These are phyloP conservation scores for Lentinus polychrous DNA, from an alignment of 1,284 basidiomycete species.

Conservation along the genomic window DNA sequence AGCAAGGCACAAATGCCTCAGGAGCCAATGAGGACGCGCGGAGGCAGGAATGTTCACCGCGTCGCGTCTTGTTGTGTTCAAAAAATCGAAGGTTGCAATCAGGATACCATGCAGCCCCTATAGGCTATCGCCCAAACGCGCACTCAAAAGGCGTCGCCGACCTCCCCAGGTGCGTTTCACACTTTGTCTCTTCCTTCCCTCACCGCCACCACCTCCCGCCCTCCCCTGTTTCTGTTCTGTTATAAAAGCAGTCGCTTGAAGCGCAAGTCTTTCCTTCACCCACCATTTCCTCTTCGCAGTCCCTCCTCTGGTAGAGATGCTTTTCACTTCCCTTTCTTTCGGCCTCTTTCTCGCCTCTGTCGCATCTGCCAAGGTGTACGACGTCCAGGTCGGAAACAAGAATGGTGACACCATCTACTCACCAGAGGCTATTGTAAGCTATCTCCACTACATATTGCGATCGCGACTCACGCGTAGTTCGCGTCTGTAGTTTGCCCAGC, in stretches of 20 bases:
- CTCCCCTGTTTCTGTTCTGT: constrained; percentile 2
- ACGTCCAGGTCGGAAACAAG: constrained; percentile 48
- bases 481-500: constrained; percentile 32
- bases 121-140: too few relatives aligned
- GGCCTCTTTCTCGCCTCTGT: constrained; percentile 41
- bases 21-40: too few relatives aligned
- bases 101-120: too few relatives aligned
- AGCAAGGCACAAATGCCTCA: too few relatives aligned
- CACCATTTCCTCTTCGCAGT: constrained; percentile 10
- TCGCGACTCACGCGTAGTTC: constrained; percentile 3
- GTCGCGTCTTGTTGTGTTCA: too few relatives aligned
- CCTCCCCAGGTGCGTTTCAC: background rate
- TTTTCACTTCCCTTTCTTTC: constrained; percentile 36
- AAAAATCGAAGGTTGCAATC: too few relatives aligned
- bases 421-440: constrained; percentile 47
- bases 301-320: constrained; percentile 37
- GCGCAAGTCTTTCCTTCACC: constrained; percentile 2
- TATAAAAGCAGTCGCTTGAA: constrained; percentile 2
- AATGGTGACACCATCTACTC: constrained; percentile 35
- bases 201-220: constrained; percentile 1
- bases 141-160: background rate
- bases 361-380: constrained; percentile 33
- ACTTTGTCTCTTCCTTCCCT: background rate
- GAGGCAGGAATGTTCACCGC: too few relatives aligned
- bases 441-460: background rate